Evolutionary conservation across 768 basidiomycete species (phyloP).

Genomic region (Tylopilus plumbeoviolaceoides): DNA sequence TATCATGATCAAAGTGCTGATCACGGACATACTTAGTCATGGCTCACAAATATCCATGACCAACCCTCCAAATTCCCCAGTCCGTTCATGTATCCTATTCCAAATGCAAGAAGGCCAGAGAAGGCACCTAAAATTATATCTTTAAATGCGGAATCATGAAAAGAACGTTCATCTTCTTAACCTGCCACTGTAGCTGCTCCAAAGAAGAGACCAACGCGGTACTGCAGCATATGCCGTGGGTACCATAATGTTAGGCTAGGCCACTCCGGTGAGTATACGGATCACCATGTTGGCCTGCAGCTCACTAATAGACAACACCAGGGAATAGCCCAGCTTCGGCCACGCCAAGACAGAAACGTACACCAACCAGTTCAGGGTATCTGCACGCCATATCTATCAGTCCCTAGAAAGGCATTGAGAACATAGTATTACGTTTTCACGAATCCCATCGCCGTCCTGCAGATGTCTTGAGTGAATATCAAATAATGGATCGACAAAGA

Average conservation of each 20-base stretch:
- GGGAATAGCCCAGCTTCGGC: conserved; percentile 73
- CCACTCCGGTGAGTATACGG: not conserved
- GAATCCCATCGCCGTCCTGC: conserved; percentile 60
- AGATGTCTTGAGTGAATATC: not conserved
- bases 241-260: conserved; percentile 64
- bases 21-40: too few species aligned
- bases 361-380: conserved; percentile 57
- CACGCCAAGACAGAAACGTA: conserved; percentile 55
- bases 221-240: conserved; percentile 55
- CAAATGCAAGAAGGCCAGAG: conserved; percentile 56
- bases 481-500: not conserved
- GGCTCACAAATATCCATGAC: conserved; percentile 65
- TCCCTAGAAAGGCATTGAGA: not conserved
- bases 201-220: conserved; percentile 60
- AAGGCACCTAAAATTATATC: conserved; percentile 40
- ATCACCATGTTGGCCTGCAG: not conserved
- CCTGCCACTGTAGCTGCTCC: conserved; percentile 62
- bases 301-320: conserved; percentile 70
- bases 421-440: conserved; percentile 50
- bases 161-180: not conserved
- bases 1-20: not conserved
- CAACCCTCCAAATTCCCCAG: conserved; percentile 46
- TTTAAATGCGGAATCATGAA: not conserved
- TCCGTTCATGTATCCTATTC: conserved; percentile 50
- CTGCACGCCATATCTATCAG: conserved; percentile 29